Percentiles rank a stretch among this genome's conserved stretches.
These are phyloP conservation scores for Lunasporangiospora selenospora DNA, from an alignment of 192 early-diverging fungal genomes.

Conservation along the genomic window DNA sequence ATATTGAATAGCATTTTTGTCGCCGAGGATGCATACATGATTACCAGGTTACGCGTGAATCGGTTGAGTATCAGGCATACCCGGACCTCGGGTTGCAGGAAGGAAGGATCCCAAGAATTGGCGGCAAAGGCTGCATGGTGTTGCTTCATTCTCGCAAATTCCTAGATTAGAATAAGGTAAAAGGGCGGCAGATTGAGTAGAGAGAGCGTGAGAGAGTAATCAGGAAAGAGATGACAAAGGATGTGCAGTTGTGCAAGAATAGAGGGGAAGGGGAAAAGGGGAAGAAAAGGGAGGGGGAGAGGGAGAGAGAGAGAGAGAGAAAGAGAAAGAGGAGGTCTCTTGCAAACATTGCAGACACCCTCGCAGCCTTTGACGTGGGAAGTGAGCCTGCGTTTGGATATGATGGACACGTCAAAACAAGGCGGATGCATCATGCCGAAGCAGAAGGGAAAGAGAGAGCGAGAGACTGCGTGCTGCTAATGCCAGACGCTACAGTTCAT, in stretches of 20 bases:
- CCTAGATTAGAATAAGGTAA: conserved; percentile 7
- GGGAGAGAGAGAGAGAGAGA: neutral
- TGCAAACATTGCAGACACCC: too few relatives aligned
- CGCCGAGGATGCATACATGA: conserved; percentile 46
- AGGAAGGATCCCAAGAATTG: conserved; percentile 35
- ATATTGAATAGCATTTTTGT: conserved; percentile 26
- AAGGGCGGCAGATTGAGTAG: neutral
- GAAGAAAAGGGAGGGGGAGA: neutral
- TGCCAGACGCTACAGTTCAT: too few relatives aligned
- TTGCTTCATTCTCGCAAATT: conserved; percentile 35
- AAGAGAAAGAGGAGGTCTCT: neutral
- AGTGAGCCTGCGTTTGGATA: too few relatives aligned
- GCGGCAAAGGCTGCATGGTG: conserved; percentile 28
- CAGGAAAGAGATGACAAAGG: too few relatives aligned
- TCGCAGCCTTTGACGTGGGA: too few relatives aligned
- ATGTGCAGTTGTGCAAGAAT: too few relatives aligned
- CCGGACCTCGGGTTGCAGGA: conserved; percentile 34
- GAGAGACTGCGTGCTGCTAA: too few relatives aligned
- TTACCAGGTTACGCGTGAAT: conserved; percentile 28
- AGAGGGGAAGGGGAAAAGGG: too few relatives aligned
- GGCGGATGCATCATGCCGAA: too few relatives aligned
- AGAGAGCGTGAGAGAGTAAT: too few relatives aligned
- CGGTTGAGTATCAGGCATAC: conserved; percentile 49
- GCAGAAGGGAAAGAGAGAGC: too few relatives aligned
- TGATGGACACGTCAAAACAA: too few relatives aligned